A percentile compares a stretch with the other conserved stretches of the same genome.
Evolutionary conservation across 2,329 filamentous ascomycete species (phyloP).

Genomic region (Metarhizium robertsii): DNA sequence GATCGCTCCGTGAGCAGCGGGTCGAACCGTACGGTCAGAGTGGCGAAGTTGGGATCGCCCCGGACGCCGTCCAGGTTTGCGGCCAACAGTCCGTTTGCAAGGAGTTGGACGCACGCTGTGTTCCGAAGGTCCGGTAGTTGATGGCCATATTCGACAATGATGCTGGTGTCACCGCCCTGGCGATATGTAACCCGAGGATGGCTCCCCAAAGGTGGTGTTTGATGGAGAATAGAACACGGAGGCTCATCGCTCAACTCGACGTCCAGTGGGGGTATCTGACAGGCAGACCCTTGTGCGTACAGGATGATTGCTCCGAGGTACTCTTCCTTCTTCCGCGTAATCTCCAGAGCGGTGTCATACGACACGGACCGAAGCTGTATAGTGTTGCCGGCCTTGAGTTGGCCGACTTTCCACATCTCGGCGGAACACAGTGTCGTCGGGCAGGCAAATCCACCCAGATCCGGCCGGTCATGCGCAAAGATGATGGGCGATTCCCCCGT

Average conservation of each 20-base stretch:
- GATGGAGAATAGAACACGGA: constrained; percentile 12
- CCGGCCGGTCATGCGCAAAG: constrained; percentile 23
- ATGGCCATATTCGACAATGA: constrained; percentile 49
- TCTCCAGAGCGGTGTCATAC: neutral
- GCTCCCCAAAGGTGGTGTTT: constrained; percentile 14
- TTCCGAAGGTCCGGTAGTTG: constrained; percentile 44
- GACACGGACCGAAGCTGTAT: constrained; percentile 5
- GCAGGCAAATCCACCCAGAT: constrained; percentile 22
- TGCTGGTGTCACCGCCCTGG: constrained; percentile 37
- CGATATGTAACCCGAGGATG: constrained; percentile 31
- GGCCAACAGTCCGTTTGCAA: constrained; percentile 3
- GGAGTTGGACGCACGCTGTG: constrained; percentile 22
- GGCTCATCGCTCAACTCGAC: neutral
- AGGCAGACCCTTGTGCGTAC: neutral
- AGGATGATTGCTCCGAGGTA: neutral
- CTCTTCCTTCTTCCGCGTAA: neutral
- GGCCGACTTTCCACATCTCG: constrained; percentile 27
- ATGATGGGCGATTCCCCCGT: constrained; percentile 25
- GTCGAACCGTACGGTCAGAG: constrained; percentile 12
- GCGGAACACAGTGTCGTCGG: constrained; percentile 20
- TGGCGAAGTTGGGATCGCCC: constrained; percentile 11
- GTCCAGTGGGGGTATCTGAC: constrained; percentile 1
- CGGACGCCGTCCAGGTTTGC: constrained; percentile 5
- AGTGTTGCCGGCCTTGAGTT: constrained; percentile 21
- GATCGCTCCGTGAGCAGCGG: constrained; percentile 8